A percentile compares a stretch with the other conserved stretches of the same genome.
Conservation (phyloP, 1,284 basidiomycete genomes). For the Rhodotorula sp. region DNA sequence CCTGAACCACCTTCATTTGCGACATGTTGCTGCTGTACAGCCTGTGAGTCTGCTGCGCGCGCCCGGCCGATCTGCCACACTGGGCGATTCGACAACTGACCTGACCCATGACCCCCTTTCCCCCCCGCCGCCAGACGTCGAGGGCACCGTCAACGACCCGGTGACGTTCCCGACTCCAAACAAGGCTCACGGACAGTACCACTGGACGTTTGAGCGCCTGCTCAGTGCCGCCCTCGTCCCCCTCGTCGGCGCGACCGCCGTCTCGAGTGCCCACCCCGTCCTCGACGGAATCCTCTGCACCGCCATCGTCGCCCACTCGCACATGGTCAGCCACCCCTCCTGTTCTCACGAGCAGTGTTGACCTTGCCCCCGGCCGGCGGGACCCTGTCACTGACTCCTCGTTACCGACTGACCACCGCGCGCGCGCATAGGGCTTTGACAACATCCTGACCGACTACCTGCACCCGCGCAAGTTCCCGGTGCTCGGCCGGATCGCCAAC, state of each 20-base stretch:
- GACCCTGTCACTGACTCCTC: neutral
- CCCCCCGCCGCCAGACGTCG: constrained; percentile 64
- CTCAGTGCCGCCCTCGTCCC: constrained; percentile 86
- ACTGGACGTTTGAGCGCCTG: constrained; percentile 96
- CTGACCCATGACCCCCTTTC: neutral
- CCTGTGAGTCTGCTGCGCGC: too few relatives aligned
- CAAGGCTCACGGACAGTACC: constrained; percentile 84
- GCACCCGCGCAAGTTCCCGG: constrained; percentile 88
- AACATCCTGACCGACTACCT: constrained; percentile 69
- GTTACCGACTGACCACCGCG: neutral
- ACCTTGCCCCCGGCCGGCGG: too few relatives aligned
- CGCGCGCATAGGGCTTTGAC: constrained; percentile 47
- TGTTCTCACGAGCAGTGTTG: too few relatives aligned
- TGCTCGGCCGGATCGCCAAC: constrained; percentile 64
- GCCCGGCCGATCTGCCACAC: neutral
- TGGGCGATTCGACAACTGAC: neutral
- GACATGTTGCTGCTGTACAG: too few relatives aligned
- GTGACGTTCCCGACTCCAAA: constrained; percentile 72
- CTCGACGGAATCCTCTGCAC: constrained; percentile 85
- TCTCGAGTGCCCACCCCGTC: constrained; percentile 59
- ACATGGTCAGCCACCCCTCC: constrained; percentile 65
- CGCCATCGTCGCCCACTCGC: constrained; percentile 86
- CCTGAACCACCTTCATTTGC: too few relatives aligned
- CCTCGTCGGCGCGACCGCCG: constrained; percentile 60
- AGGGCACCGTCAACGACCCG: constrained; percentile 94